Base-by-base conservation (phyloP, 1,284 basidiomycete genomes). In the Blastosporella zonata region DNA sequence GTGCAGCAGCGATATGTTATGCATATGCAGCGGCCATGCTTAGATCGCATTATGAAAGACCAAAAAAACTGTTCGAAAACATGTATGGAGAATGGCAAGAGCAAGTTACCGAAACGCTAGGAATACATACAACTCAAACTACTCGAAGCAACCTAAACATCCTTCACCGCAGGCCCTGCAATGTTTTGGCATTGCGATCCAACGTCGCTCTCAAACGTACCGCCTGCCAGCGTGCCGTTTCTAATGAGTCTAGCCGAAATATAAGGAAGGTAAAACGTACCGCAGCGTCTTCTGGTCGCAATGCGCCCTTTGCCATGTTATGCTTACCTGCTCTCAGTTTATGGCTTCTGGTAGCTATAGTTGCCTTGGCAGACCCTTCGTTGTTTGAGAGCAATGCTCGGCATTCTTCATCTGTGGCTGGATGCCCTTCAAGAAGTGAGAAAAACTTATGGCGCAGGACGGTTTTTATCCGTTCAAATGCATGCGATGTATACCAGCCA, bases 381-480 rank as follows among this genome's bases (percentile, higher is more conserved):
- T 72, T 72, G 13, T 76, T 69, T 13, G 72, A 72, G 6, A 91
- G 73, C 34, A 90, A 64, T 15, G 76, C 75, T 29, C 71, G 73
- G 58, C 87, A 92, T 57, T 91, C 88, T 54, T 83, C 83, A 50
- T 87, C 80, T 8, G 81, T 78, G 2, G 84, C 78, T 7, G 78
- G 63, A 53, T 86, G 79, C 2, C 87, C 88, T 57, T 91, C 82
- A 2, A 92, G 72, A n/a, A 93, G 67, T 8, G 85, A 81, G 66
- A 89, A 87, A 70, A 92, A 95, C 63, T 94, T 94, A 63, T 88
- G 82, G 29, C 90, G 78, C n/a, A 95, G 73, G 43, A 96, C 78
- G 2, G 77, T 78, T 65, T 92, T 93, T 67, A 96, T 93, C 47
- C 82, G 78, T 55, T 91, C 88, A 49, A 93, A 75, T 4, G 83